Evolutionary conservation across 768 basidiomycete species (phyloP).

Genomic region (Sutorius australiensis): DNA sequence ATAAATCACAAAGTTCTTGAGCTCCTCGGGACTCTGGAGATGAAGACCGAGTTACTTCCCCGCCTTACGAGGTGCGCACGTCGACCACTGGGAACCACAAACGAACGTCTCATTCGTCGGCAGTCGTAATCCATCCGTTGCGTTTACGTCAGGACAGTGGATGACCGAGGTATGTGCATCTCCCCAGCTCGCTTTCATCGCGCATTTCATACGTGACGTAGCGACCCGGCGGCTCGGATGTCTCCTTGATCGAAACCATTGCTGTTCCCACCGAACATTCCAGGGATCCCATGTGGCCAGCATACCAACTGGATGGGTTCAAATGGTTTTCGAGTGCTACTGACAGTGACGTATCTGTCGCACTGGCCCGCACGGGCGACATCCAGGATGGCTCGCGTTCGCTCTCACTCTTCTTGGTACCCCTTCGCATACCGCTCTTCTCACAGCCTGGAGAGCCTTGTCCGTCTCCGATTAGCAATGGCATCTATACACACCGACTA

Average conservation of each 20-base stretch:
- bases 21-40: constrained; percentile 52
- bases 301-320: constrained; percentile 62
- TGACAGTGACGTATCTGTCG: constrained; percentile 68
- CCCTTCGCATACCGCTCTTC: constrained; percentile 52
- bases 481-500: constrained; percentile 64
- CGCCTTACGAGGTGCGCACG: constrained; percentile 54
- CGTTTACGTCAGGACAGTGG: constrained; percentile 79
- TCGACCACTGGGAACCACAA: neutral
- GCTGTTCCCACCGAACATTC: constrained; percentile 40
- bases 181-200: neutral
- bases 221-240: constrained; percentile 73
- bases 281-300: constrained; percentile 40
- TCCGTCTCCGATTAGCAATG: constrained; percentile 53
- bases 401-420: constrained; percentile 72
- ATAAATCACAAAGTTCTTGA: constrained; percentile 48
- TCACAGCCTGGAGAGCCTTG: constrained; percentile 37
- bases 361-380: constrained; percentile 68
- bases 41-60: constrained; percentile 57
- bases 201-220: constrained; percentile 17
- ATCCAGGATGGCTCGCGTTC: constrained; percentile 53
- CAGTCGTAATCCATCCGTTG: constrained; percentile 58
- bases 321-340: constrained; percentile 88
- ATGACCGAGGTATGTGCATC: constrained; percentile 62
- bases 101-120: neutral
- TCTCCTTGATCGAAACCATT: constrained; percentile 67